A percentile compares a stretch with the other conserved stretches of the same genome.
Evolutionary conservation across 148 eudicot genomes (phyloP).

Genomic region (Silene uniflora): DNA sequence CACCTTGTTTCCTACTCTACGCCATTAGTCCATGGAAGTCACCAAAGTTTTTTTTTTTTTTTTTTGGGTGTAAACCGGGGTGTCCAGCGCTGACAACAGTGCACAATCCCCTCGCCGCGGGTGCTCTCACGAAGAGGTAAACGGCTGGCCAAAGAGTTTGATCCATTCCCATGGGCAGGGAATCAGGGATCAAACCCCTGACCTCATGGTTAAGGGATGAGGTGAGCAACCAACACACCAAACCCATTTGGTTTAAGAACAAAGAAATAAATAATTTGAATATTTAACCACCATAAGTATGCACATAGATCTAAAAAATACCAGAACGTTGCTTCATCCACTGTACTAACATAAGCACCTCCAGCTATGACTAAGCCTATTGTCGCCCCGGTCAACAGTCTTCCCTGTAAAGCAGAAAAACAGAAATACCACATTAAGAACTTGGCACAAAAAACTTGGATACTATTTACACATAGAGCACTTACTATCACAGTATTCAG

Average conservation of each 20-base stretch:
- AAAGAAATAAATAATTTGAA: neutral
- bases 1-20: neutral
- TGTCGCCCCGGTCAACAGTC: slow-evolving; percentile 71
- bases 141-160: too few species aligned
- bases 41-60: too few species aligned
- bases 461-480: neutral
- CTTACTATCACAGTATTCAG: neutral
- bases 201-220: too few species aligned
- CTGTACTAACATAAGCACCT: slow-evolving; percentile 98
- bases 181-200: too few species aligned
- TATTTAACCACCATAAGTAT: neutral
- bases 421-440: neutral
- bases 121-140: too few species aligned
- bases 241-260: too few species aligned
- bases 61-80: too few species aligned
- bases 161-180: too few species aligned
- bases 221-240: too few species aligned
- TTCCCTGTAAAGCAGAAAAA: slow-evolving; percentile 41
- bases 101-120: too few species aligned
- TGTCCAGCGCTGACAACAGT: too few species aligned
- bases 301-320: slow-evolving; percentile 28
- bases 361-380: slow-evolving; percentile 79
- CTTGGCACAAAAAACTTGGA: neutral
- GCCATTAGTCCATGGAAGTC: neutral
- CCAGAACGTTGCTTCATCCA: slow-evolving; percentile 99